Conservation (phyloP, 805 yeast species). For the Brettanomyces anomalus region DNA sequence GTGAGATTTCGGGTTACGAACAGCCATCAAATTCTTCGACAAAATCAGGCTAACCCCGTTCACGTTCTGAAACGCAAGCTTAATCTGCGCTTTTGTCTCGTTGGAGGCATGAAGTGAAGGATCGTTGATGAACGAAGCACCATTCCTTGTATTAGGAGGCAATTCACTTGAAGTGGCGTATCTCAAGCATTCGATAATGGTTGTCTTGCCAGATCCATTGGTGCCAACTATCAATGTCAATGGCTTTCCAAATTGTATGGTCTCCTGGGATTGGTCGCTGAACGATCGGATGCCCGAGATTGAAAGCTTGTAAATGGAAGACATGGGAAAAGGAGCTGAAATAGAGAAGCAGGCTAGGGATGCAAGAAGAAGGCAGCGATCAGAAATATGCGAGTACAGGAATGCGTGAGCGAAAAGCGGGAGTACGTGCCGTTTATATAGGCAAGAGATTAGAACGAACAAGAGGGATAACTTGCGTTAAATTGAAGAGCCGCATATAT, state of each 20-base stretch:
- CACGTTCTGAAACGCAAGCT: slow-evolving; percentile 70
- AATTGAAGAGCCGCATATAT: too few species aligned
- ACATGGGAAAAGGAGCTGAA: slow-evolving; percentile 18
- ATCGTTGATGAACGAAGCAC: slow-evolving; percentile 85
- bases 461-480: too few species aligned
- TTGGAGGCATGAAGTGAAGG: slow-evolving; percentile 72
- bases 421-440: too few species aligned
- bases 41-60: slow-evolving; percentile 74
- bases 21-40: slow-evolving; percentile 74
- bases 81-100: slow-evolving; percentile 83
- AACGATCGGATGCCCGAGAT: slow-evolving; percentile 89
- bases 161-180: slow-evolving; percentile 93
- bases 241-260: slow-evolving; percentile 84
- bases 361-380: background rate
- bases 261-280: slow-evolving; percentile 74
- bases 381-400: background rate
- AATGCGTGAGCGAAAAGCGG: too few species aligned
- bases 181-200: slow-evolving; percentile 87
- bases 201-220: slow-evolving; percentile 95
- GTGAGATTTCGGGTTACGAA: slow-evolving; percentile 43
- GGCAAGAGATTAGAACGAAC: too few species aligned
- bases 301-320: slow-evolving; percentile 48
- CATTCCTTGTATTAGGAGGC: slow-evolving; percentile 94
- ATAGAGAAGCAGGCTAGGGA: background rate
- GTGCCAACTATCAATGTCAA: slow-evolving; percentile 90